phyloP scores from a whole-genome alignment of 768 basidiomycete genomes.

The Trametes elegans region DNA sequence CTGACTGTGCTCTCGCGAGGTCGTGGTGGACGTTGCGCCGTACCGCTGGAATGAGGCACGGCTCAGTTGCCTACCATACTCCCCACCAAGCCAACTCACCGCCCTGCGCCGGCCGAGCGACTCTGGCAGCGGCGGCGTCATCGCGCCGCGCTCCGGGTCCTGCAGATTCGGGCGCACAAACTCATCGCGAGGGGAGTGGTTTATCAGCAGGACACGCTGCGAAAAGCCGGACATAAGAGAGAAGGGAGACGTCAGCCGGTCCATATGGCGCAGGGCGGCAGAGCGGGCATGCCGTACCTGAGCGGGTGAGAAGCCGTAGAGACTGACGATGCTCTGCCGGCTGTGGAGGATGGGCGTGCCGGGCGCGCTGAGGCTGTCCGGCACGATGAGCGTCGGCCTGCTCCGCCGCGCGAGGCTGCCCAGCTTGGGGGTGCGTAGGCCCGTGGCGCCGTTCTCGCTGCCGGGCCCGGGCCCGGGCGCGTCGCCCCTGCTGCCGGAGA shows the following conservation, averaged over 20 bases:
- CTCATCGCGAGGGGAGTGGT: conserved; percentile 58
- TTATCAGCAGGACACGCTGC: conserved; percentile 62
- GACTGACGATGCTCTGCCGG: conserved; percentile 54
- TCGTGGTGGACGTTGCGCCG: conserved; percentile 10
- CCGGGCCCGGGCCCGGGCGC: conserved; percentile 23
- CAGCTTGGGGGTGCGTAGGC: conserved; percentile 27
- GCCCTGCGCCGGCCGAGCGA: conserved; percentile 22
- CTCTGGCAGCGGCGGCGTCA: conserved; percentile 20
- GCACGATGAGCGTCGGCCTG: conserved; percentile 46
- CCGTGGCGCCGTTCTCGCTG: conserved; percentile 22
- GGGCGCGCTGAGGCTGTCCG: conserved; percentile 37
- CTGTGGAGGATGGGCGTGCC: conserved; percentile 44
- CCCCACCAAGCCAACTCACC: conserved; percentile 25
- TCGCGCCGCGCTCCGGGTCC: conserved; percentile 18
- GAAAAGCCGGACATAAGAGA: neutral
- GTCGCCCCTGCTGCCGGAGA: conserved; percentile 19
- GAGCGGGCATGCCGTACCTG: conserved; percentile 43
- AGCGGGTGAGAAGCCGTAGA: conserved; percentile 73
- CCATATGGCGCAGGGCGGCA: neutral
- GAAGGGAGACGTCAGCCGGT: neutral
- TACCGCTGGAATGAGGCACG: conserved; percentile 4
- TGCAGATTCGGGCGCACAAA: conserved; percentile 20
- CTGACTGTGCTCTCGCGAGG: conserved; percentile 16
- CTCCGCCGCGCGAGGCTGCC: conserved; percentile 39
- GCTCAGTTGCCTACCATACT: conserved; percentile 6